Evolutionary conservation across 2,329 filamentous ascomycete species (phyloP).

Genomic region (Stromatinia cepivora): DNA sequence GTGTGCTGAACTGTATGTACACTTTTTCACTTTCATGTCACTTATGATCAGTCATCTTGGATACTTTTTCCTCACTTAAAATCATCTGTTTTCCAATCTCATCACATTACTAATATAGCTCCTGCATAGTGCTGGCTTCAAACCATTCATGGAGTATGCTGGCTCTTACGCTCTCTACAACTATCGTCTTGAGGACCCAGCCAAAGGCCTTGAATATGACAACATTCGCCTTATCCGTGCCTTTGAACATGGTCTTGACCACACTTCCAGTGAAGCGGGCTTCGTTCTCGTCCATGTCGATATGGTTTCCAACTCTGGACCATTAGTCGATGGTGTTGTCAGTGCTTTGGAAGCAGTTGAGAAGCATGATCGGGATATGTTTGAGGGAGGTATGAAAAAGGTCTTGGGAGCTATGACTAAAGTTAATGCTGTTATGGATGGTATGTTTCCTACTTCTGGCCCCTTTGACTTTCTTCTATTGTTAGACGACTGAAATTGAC

Average conservation of each 20-base stretch:
- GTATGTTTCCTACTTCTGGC: slow-evolving; percentile 44
- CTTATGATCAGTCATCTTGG: neutral
- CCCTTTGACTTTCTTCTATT: neutral
- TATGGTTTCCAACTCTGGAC: slow-evolving; percentile 86
- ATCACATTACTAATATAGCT: neutral
- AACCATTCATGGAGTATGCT: slow-evolving; percentile 88
- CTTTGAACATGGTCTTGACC: slow-evolving; percentile 87
- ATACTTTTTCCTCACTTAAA: slow-evolving; percentile 14
- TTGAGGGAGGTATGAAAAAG: slow-evolving; percentile 64
- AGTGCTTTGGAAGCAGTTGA: slow-evolving; percentile 62
- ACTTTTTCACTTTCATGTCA: neutral
- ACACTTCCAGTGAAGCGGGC: slow-evolving; percentile 84
- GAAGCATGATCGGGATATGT: slow-evolving; percentile 50
- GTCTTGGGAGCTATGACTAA: slow-evolving; percentile 64
- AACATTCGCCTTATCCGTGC: slow-evolving; percentile 84
- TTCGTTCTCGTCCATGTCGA: slow-evolving; percentile 96
- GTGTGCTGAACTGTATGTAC: slow-evolving; percentile 81
- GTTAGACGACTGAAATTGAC: slow-evolving; percentile 38
- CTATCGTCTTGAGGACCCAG: slow-evolving; percentile 60
- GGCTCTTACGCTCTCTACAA: slow-evolving; percentile 69
- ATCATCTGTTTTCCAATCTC: neutral
- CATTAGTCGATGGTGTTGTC: slow-evolving; percentile 71
- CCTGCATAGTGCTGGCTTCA: slow-evolving; percentile 62
- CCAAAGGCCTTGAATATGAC: slow-evolving; percentile 57
- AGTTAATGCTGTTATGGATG: slow-evolving; percentile 80